Base-by-base conservation (phyloP, 2,329 filamentous ascomycete genomes). In the Trichophyton mentagrophytes region DNA sequence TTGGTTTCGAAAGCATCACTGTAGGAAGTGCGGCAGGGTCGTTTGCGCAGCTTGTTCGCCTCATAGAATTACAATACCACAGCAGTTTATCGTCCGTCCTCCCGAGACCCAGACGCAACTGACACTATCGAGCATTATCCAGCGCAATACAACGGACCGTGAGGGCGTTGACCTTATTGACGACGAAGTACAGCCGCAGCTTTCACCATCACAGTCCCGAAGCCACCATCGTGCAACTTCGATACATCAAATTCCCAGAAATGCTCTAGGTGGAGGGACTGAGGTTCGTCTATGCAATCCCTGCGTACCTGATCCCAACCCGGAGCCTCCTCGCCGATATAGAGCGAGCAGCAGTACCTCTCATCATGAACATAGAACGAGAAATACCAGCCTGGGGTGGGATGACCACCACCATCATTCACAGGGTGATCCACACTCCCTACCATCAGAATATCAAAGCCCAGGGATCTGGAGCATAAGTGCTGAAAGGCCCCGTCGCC, bases 11-110 rank as follows among this genome's bases (percentile, higher is more conserved):
- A 95, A 95, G 71, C 92, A 97, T 75, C 92, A 97, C 71, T 97
- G 92, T 79, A 84, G 91, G 82, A 96, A 96, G 82, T 97, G 92
- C 71, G 92, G 92, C 53, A 81, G 90, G 63, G 91, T 97, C 7
- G 92, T 97, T 25, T 97, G 92, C 73, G 85, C 86, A 61, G 80
- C 84, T 20, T 97, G 92, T 76, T 96, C 92, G 2, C 92, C 92
- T 2, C 92, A 97, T 73, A 84, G 90, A 63, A 97, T 97, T 70
- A 95, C 89, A 2, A 96, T 97, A 64, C 92, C 92, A 0, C 83
- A 91, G 65, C 89, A 93, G 70, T 97, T 89, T 71, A 96, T 97
- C 65, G 90, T 96, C 27, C 86, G 87, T 56, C 88, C 89, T 2
- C 87, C 88, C 0, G 77, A 47, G 9, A 9, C 44, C 5, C 44